Percentiles rank a stretch among this genome's conserved stretches.
phyloP scores from a whole-genome alignment of 2,329 filamentous ascomycete genomes.

The Trichoderma gracile region DNA sequence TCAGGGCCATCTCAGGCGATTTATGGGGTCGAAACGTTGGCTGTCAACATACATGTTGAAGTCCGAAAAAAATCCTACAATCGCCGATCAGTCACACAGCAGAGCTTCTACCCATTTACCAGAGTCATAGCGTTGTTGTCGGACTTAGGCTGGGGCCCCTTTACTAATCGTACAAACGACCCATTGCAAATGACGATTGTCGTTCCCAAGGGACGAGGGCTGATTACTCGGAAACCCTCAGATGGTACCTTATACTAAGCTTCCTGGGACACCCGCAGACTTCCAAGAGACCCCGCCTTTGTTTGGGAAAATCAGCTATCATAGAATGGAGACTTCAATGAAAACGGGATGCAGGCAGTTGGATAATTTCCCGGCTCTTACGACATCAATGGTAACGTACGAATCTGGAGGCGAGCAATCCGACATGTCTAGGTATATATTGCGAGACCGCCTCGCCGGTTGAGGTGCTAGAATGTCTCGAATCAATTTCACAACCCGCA shows the following conservation, averaged over 20 bases:
- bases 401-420: too few relatives aligned
- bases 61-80: slow-evolving; percentile 7
- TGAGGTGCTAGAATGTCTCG: neutral
- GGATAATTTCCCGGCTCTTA: neutral
- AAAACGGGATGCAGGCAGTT: neutral
- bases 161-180: neutral
- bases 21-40: neutral
- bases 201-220: neutral
- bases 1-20: neutral
- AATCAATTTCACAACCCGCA: neutral
- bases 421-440: neutral
- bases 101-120: neutral
- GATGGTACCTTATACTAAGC: neutral
- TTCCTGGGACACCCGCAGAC: neutral
- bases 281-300: neutral
- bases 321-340: neutral
- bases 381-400: neutral
- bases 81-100: slow-evolving; percentile 1
- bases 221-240: neutral
- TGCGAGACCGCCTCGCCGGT: neutral
- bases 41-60: neutral
- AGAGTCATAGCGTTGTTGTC: neutral
- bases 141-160: neutral
- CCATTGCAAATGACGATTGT: neutral
- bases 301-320: neutral